Conservation (phyloP, 2,329 filamentous ascomycete genomes). For the Zymoseptoria ardabiliae region DNA sequence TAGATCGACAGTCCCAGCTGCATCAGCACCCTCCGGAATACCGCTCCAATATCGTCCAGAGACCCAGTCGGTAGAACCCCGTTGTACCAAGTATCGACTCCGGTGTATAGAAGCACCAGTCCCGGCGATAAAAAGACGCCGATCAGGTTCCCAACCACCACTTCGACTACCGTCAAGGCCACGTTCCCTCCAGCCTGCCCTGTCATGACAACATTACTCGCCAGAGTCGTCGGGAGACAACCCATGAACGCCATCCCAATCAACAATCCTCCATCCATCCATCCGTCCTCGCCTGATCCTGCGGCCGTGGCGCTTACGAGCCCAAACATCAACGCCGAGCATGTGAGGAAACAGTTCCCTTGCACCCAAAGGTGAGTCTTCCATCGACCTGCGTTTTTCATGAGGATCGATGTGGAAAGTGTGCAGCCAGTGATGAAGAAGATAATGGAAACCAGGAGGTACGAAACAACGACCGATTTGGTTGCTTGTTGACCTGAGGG, state of each 20-base stretch:
- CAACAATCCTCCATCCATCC: conserved; percentile 57
- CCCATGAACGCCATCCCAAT: conserved; percentile 60
- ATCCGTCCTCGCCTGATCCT: conserved; percentile 29
- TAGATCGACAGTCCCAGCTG: conserved; percentile 62
- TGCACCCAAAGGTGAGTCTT: conserved; percentile 62
- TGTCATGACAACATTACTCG: conserved; percentile 69
- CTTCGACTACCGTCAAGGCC: conserved; percentile 47
- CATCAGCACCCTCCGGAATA: conserved; percentile 61
- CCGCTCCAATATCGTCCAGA: conserved; percentile 47
- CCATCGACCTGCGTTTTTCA: conserved; percentile 58
- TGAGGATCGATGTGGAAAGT: conserved; percentile 55
- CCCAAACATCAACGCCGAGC: conserved; percentile 55
- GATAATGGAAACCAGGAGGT: conserved; percentile 61
- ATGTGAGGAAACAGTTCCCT: conserved; percentile 58
- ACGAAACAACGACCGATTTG: conserved; percentile 51
- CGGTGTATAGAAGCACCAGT: conserved; percentile 55
- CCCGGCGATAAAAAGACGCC: conserved; percentile 62
- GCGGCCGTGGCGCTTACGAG: conserved; percentile 47
- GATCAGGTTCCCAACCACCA: conserved; percentile 61
- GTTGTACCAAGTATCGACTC: conserved; percentile 47
- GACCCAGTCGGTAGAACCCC: conserved; percentile 49
- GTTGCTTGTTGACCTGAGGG: conserved; percentile 46
- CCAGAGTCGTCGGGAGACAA: conserved; percentile 66
- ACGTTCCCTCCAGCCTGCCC: conserved; percentile 57
- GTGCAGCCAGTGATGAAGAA: conserved; percentile 67